Conservation (phyloP, 2,329 filamentous ascomycete species). For the Trichoderma cornu-damae region DNA sequence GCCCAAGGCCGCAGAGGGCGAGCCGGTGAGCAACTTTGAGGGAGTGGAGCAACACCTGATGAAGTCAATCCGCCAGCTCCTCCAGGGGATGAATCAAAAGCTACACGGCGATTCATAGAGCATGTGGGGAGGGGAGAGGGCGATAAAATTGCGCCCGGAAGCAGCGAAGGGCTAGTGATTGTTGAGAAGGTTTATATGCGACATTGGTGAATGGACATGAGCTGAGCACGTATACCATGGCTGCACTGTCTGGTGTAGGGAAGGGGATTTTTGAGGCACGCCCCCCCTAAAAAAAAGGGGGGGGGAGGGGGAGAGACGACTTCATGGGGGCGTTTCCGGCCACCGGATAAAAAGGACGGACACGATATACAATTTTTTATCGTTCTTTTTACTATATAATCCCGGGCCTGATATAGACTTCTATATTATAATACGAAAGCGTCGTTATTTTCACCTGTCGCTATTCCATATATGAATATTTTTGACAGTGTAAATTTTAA, state of each 20-base stretch:
- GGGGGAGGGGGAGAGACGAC: no score
- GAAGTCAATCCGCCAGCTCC: conserved; percentile 37
- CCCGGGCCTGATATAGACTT: background rate
- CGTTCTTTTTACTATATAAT: background rate
- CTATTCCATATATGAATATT: background rate
- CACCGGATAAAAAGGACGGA: conserved; percentile 4
- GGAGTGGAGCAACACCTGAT: conserved; percentile 40
- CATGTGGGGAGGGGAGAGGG: background rate
- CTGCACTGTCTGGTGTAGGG: background rate
- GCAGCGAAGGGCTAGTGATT: background rate
- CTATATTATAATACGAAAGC: conserved; percentile 15
- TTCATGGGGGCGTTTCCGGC: conserved; percentile 3
- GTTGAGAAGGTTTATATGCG: background rate
- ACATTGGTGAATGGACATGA: background rate
- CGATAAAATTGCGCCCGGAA: background rate
- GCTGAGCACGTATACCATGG: background rate
- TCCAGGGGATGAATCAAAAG: conserved; percentile 39
- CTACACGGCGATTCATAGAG: conserved; percentile 23
- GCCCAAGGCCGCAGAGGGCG: conserved; percentile 31
- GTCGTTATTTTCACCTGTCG: background rate
- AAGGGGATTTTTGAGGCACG: background rate
- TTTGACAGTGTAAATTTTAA: background rate
- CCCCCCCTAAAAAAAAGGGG: background rate
- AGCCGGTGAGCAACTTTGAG: conserved; percentile 34
- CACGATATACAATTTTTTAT: background rate